Evolutionary conservation across 164 flowering plant species (phyloP).

Genomic region (Santalum album): DNA sequence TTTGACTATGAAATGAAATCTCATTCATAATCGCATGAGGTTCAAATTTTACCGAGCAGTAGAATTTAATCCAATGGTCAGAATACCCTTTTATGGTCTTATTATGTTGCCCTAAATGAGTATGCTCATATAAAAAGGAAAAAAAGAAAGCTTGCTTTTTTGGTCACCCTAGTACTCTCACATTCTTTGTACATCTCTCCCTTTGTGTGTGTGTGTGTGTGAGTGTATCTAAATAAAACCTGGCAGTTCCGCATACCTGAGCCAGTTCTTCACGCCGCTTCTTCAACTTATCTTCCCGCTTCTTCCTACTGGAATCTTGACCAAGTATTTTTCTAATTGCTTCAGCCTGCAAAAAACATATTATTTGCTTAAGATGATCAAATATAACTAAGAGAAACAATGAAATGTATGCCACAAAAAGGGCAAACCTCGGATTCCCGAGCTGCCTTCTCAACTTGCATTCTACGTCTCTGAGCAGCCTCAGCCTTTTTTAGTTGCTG

Average conservation of each 20-base stretch:
- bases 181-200: too few species aligned
- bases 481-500: conserved; percentile 90
- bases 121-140: too few species aligned
- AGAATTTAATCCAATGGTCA: too few species aligned
- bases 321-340: conserved; percentile 91
- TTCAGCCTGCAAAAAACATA: conserved; percentile 52
- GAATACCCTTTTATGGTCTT: too few species aligned
- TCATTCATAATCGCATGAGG: too few species aligned
- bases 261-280: conserved; percentile 82
- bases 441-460: conserved; percentile 89
- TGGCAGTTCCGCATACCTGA: conserved; percentile 43
- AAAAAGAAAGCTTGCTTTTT: too few species aligned
- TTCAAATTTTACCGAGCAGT: too few species aligned
- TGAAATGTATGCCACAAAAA: background rate
- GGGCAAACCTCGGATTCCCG: conserved; percentile 74
- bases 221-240: background rate
- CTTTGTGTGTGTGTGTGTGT: too few species aligned
- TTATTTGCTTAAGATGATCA: background rate
- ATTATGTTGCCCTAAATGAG: too few species aligned
- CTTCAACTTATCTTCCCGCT: conserved; percentile 75
- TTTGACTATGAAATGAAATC: too few species aligned
- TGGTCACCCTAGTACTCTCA: too few species aligned
- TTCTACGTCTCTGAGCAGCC: conserved; percentile 89
- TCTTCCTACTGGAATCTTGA: conserved; percentile 89
- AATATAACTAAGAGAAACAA: background rate